Evolutionary conservation across 1,284 basidiomycete genomes (phyloP).

Genomic region (Irpex sp.): DNA sequence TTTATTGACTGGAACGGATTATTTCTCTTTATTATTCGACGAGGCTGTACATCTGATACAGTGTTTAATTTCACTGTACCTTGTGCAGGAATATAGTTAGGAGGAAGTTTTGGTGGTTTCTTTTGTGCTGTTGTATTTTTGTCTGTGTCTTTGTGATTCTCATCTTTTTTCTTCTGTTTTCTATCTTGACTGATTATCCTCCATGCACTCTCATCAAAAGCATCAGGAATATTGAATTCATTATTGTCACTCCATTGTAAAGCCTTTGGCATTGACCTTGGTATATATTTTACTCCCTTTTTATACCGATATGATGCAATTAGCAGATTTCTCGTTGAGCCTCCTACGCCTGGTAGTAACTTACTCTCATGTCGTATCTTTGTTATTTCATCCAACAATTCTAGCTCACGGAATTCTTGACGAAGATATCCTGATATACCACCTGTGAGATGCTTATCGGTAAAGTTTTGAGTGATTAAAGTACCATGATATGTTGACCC

Average conservation of each 20-base stretch:
- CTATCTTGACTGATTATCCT: neutral
- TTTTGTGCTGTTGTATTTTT: too few relatives aligned
- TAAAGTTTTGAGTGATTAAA: slow-evolving; percentile 29
- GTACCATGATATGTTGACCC: slow-evolving; percentile 21
- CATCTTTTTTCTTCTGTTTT: neutral
- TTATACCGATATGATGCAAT: slow-evolving; percentile 10
- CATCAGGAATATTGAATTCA: neutral
- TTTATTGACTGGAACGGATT: neutral
- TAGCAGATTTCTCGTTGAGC: slow-evolving; percentile 13
- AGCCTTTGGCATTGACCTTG: neutral
- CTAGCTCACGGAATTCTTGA: slow-evolving; percentile 30
- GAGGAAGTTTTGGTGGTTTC: neutral
- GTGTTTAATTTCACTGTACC: neutral
- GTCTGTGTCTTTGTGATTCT: too few relatives aligned
- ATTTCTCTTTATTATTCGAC: neutral
- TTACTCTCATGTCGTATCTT: slow-evolving; percentile 17
- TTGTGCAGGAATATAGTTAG: neutral
- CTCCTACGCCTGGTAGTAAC: slow-evolving; percentile 19
- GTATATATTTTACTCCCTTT: neutral
- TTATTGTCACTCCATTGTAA: too few relatives aligned
- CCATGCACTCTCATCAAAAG: neutral
- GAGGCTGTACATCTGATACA: neutral
- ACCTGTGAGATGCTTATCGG: slow-evolving; percentile 20
- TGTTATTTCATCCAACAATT: slow-evolving; percentile 32
- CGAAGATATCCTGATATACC: slow-evolving; percentile 16